Conservation (phyloP, 768 basidiomycete genomes). For the Pisolithus marmoratus region DNA sequence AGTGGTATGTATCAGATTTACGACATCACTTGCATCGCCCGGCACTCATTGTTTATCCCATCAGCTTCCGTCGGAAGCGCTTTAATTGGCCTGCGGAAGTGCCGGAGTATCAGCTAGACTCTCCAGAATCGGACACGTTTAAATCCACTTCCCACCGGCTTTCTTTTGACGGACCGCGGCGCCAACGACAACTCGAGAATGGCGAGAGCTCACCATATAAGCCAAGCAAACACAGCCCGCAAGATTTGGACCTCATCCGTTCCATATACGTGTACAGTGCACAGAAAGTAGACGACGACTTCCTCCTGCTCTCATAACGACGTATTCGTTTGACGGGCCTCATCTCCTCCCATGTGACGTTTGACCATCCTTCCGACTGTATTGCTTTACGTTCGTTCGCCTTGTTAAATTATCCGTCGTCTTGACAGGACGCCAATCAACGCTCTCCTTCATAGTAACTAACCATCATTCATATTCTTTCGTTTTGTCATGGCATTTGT, state of each 20-base stretch:
- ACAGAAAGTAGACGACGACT: conserved; percentile 34
- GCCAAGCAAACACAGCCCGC: conserved; percentile 21
- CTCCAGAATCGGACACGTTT: conserved; percentile 13
- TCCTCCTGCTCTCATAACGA: conserved; percentile 10
- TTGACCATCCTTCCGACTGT: neutral
- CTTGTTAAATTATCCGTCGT: conserved; percentile 6
- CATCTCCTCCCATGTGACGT: neutral
- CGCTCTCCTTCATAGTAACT: neutral
- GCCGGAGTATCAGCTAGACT: conserved; percentile 27
- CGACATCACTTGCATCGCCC: neutral
- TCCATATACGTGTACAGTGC: conserved; percentile 49
- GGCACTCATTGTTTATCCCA: conserved; percentile 7
- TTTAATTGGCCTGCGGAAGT: conserved; percentile 62
- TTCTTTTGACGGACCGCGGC: conserved; percentile 12
- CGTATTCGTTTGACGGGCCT: neutral
- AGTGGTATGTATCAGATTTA: conserved; percentile 21
- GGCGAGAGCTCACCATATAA: conserved; percentile 11
- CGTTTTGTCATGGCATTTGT: neutral
- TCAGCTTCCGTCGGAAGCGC: conserved; percentile 60
- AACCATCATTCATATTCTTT: neutral
- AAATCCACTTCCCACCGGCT: conserved; percentile 14
- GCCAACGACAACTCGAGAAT: conserved; percentile 4
- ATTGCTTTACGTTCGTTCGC: conserved; percentile 6
- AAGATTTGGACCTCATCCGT: conserved; percentile 46
- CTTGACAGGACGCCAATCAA: neutral